A percentile compares a stretch with the other conserved stretches of the same genome.
phyloP scores from a whole-genome alignment of 331 rosid species.

The Prunus yedoensis region DNA sequence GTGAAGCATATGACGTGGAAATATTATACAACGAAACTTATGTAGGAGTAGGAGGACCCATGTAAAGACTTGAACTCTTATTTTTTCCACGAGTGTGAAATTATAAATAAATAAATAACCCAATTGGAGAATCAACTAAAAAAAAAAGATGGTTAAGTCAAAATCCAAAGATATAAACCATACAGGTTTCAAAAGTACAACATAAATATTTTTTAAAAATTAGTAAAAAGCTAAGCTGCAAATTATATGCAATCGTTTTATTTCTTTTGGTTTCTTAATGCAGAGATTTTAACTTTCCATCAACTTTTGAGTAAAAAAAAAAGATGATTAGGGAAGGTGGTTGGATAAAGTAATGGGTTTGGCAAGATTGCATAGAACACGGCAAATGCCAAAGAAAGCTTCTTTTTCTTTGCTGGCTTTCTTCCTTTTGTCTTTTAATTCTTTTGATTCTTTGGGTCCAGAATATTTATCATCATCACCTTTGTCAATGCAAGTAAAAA shows the following conservation, averaged over 20 bases:
- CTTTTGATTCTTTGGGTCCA: not conserved
- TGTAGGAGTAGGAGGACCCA: too few species aligned
- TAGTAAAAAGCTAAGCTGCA: not conserved
- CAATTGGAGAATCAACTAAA: not conserved
- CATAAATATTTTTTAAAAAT: too few species aligned
- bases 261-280: not conserved
- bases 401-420: not conserved
- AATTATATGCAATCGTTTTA: not conserved
- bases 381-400: slow-evolving; percentile 9
- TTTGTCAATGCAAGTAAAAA: not conserved
- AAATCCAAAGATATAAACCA: too few species aligned
- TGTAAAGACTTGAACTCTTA: too few species aligned
- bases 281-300: not conserved
- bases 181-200: too few species aligned
- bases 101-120: too few species aligned
- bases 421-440: slow-evolving; percentile 1
- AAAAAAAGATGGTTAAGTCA: too few species aligned
- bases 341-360: slow-evolving; percentile 14
- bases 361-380: slow-evolving; percentile 10
- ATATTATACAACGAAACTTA: too few species aligned
- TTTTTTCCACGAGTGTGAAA: too few species aligned
- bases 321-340: not conserved
- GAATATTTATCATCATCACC: not conserved
- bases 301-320: not conserved
- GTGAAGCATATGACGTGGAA: too few species aligned